These are phyloP conservation scores for Coniochaeta ligniaria DNA, from an alignment of 2,329 filamentous ascomycete genomes.

Conservation along the genomic window DNA sequence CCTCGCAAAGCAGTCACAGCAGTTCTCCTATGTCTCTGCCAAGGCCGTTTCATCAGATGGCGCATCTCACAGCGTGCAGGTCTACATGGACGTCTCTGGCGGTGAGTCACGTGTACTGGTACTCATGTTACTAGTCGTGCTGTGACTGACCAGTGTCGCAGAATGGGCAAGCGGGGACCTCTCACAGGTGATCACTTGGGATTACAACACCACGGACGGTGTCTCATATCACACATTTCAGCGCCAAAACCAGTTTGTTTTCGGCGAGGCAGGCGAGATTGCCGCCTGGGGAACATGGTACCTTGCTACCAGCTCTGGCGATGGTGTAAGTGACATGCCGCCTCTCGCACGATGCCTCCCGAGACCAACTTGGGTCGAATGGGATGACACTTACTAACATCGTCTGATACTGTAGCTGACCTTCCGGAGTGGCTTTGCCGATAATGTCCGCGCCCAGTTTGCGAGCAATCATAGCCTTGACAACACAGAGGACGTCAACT, in stretches of 20 bases:
- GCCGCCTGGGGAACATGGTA: constrained; percentile 78
- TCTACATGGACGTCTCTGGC: constrained; percentile 68
- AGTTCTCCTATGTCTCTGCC: constrained; percentile 64
- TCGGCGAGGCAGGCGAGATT: constrained; percentile 62
- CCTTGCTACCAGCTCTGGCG: constrained; percentile 57
- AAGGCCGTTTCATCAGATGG: constrained; percentile 57
- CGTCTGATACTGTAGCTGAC: constrained; percentile 37
- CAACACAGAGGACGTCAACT: constrained; percentile 57
- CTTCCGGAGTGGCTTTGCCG: constrained; percentile 61
- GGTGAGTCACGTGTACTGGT: constrained; percentile 33
- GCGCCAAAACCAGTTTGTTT: constrained; percentile 52
- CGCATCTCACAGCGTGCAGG: constrained; percentile 52
- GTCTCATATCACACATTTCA: constrained; percentile 60
- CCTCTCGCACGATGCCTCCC: background rate
- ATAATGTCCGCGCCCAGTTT: constrained; percentile 63
- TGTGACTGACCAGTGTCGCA: constrained; percentile 20
- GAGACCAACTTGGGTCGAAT: background rate
- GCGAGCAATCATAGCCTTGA: constrained; percentile 52
- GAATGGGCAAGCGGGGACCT: constrained; percentile 66
- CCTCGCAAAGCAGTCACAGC: constrained; percentile 57
- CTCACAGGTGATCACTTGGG: constrained; percentile 52
- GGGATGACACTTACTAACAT: constrained; percentile 9
- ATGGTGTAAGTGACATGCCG: constrained; percentile 27
- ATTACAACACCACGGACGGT: constrained; percentile 39
- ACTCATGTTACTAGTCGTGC: background rate